phyloP scores from a whole-genome alignment of 306 rosid species.

The Inga oerstediana region DNA sequence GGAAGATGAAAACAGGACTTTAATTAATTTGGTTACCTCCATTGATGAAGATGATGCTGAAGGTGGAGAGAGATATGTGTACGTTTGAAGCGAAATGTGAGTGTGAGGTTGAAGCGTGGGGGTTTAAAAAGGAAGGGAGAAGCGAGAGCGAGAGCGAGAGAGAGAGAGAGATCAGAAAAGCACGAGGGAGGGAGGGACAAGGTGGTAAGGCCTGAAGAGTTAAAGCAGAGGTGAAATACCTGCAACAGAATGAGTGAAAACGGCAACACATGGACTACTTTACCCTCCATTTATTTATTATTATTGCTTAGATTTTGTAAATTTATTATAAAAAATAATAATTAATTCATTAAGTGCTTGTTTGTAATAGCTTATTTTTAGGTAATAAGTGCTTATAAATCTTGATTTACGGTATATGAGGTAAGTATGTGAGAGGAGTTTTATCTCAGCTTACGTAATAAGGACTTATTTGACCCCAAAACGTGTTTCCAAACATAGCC shows the following conservation, averaged over 20 bases:
- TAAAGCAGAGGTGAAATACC: background rate
- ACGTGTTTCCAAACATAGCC: no score
- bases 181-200: constrained; percentile 39
- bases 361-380: no score
- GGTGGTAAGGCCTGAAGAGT: constrained; percentile 41
- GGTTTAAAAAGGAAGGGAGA: constrained; percentile 32
- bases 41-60: constrained; percentile 13
- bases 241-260: background rate
- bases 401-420: no score
- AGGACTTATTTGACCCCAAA: no score
- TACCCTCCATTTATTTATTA: no score
- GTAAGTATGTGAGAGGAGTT: no score
- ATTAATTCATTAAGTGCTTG: no score
- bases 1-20: background rate
- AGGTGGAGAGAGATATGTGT: background rate
- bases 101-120: constrained; percentile 24
- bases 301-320: no score
- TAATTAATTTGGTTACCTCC: constrained; percentile 37
- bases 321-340: no score
- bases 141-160: background rate
- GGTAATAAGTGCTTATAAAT: no score
- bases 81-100: background rate
- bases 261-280: background rate
- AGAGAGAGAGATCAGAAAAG: background rate
- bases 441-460: no score